Conservation (phyloP, 257 asterid species). For the Nicotiana sylvestris region DNA sequence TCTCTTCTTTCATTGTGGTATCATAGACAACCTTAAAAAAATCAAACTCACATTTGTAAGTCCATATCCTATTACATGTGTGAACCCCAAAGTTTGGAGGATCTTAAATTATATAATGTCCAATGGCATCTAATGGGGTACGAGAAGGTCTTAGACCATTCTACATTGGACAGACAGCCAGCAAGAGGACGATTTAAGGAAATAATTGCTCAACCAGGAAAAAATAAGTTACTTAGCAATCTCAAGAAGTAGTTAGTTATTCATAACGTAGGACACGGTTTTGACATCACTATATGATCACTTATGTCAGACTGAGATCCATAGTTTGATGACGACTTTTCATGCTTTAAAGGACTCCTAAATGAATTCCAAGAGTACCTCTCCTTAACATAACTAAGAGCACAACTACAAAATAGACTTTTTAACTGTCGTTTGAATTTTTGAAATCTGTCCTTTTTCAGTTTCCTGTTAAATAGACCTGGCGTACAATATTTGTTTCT, state of each 20-base stretch:
- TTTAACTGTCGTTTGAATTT: neutral
- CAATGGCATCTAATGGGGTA: neutral
- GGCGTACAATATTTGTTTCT: neutral
- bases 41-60: neutral
- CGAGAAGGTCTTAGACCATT: neutral
- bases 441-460: neutral
- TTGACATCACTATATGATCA: neutral
- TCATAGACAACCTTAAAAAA: neutral
- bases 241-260: neutral
- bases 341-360: neutral
- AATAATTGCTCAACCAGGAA: neutral
- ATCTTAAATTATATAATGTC: neutral
- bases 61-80: neutral
- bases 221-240: neutral
- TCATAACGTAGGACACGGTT: neutral
- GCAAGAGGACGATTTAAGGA: neutral
- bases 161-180: neutral
- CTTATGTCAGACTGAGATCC: constrained; percentile 1
- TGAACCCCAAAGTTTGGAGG: neutral
- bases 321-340: neutral
- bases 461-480: neutral
- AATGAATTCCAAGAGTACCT: neutral
- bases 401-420: neutral
- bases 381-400: neutral
- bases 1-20: neutral